phyloP scores from a whole-genome alignment of 1,284 basidiomycete genomes.

The Rhodofomes roseus region DNA sequence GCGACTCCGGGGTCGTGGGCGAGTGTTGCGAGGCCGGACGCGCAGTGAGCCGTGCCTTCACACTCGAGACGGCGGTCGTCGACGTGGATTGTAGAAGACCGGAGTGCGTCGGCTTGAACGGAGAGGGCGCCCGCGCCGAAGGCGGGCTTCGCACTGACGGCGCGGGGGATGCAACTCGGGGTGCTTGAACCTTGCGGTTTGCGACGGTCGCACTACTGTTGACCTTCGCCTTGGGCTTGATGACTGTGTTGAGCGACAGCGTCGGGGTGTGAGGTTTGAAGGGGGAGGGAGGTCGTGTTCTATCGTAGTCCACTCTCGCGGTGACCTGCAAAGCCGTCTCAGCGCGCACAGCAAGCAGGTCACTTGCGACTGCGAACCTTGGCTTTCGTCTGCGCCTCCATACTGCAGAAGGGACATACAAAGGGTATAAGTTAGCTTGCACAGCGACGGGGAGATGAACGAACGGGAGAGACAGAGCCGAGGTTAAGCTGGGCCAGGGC shows the following conservation, averaged over 20 bases:
- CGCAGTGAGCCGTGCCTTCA: slow-evolving; percentile 53
- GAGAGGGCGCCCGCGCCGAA: slow-evolving; percentile 37
- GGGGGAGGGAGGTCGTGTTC: slow-evolving; percentile 47
- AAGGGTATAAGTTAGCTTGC: slow-evolving; percentile 7
- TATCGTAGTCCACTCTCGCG: slow-evolving; percentile 29
- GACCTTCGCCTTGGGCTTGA: slow-evolving; percentile 58
- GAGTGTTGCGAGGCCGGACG: slow-evolving; percentile 26
- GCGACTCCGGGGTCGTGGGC: slow-evolving; percentile 24
- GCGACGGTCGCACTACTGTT: slow-evolving; percentile 48
- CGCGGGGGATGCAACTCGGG: slow-evolving; percentile 19
- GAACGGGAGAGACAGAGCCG: neutral
- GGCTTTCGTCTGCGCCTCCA: slow-evolving; percentile 27
- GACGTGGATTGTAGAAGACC: slow-evolving; percentile 15
- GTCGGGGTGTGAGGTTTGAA: slow-evolving; percentile 38
- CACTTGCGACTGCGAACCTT: slow-evolving; percentile 22
- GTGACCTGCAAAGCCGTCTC: slow-evolving; percentile 30
- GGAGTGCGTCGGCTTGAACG: slow-evolving; percentile 34
- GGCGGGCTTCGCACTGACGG: slow-evolving; percentile 17
- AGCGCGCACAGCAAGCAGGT: slow-evolving; percentile 15
- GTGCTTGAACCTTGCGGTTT: slow-evolving; percentile 38
- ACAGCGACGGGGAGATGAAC: slow-evolving; percentile 5
- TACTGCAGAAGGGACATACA: slow-evolving; percentile 12
- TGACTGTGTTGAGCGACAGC: slow-evolving; percentile 27
- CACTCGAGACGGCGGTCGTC: slow-evolving; percentile 30
- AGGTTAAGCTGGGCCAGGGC: neutral